phyloP scores from a whole-genome alignment of 2,329 filamentous ascomycete species.

The Malbranchea zuffiana region DNA sequence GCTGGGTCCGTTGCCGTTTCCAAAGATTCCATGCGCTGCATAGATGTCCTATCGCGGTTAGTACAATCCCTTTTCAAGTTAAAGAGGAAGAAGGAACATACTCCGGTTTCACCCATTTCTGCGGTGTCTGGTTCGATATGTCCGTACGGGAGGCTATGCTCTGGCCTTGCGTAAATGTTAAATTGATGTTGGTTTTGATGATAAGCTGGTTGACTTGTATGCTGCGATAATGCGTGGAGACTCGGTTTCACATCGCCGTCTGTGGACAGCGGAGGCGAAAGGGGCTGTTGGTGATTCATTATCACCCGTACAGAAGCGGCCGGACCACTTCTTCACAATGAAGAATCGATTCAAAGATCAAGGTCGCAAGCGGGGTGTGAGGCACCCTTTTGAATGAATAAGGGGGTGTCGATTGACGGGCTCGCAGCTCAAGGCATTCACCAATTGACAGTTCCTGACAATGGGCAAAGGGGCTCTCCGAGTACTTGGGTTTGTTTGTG shows the following conservation, averaged over 20 bases:
- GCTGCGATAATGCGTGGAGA: conserved; percentile 8
- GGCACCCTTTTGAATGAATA: conserved; percentile 6
- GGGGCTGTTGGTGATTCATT: conserved; percentile 14
- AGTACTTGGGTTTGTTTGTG: not conserved
- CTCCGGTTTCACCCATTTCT: conserved; percentile 5
- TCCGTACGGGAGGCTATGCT: conserved; percentile 3
- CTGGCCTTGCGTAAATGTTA: conserved; percentile 9
- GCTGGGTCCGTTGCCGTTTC: conserved; percentile 2
- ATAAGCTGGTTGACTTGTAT: conserved; percentile 5
- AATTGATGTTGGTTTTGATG: conserved; percentile 6
- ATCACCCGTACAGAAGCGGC: conserved; percentile 9
- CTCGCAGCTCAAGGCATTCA: not conserved
- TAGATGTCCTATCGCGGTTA: conserved; percentile 6
- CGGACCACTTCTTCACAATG: too few species aligned
- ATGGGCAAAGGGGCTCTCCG: not conserved
- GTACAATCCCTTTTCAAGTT: too few species aligned
- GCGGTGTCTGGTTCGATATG: conserved; percentile 7
- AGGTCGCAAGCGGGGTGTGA: conserved; percentile 3
- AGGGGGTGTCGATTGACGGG: not conserved
- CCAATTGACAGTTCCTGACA: not conserved
- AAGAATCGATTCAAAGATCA: too few species aligned
- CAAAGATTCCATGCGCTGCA: conserved; percentile 4
- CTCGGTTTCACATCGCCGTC: conserved; percentile 12
- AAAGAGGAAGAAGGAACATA: not conserved
- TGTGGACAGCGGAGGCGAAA: conserved; percentile 14